Conservation (phyloP, 2,329 filamentous ascomycete genomes). For the Aspergillus persii region DNA sequence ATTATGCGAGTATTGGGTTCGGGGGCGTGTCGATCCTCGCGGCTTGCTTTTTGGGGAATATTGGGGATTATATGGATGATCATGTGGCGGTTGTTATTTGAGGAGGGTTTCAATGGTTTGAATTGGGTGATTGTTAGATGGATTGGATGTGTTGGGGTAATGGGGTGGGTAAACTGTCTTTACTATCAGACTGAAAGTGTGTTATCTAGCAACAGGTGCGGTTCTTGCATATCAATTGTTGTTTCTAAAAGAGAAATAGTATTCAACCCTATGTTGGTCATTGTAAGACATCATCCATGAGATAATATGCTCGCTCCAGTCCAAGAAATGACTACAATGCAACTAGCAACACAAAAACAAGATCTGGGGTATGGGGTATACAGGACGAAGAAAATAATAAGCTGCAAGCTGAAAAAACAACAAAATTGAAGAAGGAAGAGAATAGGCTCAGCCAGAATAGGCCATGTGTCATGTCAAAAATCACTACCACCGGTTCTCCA, state of each 20-base stretch:
- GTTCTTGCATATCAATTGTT: neutral
- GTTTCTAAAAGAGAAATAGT: neutral
- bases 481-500: slow-evolving; percentile 16
- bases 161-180: neutral
- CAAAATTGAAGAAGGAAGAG: neutral
- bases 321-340: neutral
- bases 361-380: neutral
- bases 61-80: slow-evolving; percentile 58
- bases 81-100: slow-evolving; percentile 54
- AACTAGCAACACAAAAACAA: neutral
- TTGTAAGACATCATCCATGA: neutral
- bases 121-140: no score
- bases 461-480: no score
- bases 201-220: neutral
- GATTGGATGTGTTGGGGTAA: neutral
- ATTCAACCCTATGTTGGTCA: neutral
- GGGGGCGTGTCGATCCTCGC: slow-evolving; percentile 57
- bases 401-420: slow-evolving; percentile 3
- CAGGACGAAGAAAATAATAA: neutral
- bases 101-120: neutral
- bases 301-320: neutral
- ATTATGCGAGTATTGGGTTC: slow-evolving; percentile 62
- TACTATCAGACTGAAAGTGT: neutral
- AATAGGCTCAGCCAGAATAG: no score
- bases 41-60: slow-evolving; percentile 58